Conservation (phyloP, 2,329 filamentous ascomycete species). For the Ceratocystis colombiana region DNA sequence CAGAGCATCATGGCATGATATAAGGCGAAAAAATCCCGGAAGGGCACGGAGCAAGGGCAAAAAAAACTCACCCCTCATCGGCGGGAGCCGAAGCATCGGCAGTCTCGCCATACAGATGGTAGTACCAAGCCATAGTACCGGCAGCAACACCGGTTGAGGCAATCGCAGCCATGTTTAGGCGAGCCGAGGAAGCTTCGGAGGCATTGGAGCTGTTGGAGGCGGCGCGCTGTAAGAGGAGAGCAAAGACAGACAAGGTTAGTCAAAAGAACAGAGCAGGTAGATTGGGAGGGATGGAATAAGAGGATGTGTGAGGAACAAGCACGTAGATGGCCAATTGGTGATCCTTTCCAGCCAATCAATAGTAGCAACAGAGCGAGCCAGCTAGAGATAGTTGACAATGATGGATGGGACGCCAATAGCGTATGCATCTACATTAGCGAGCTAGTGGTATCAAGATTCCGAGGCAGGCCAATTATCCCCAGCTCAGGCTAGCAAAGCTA, state of each 20-base stretch:
- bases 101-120: constrained; percentile 84
- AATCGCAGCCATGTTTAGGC: constrained; percentile 75
- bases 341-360: neutral
- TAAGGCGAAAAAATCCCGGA: constrained; percentile 17
- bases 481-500: neutral
- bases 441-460: constrained; percentile 1
- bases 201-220: constrained; percentile 66
- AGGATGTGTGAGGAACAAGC: neutral
- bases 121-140: constrained; percentile 93
- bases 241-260: constrained; percentile 5
- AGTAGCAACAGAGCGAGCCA: no score
- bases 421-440: neutral
- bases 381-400: no score
- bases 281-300: neutral
- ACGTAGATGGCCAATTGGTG: neutral
- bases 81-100: constrained; percentile 82
- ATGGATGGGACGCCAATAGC: neutral
- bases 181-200: constrained; percentile 60
- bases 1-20: neutral
- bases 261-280: constrained; percentile 17
- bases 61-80: constrained; percentile 85
- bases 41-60: neutral
- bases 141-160: constrained; percentile 78
- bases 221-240: constrained; percentile 41
- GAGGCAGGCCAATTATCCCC: constrained; percentile 10